Evolutionary conservation across 352 stramenopile species (phyloP), one percentile per base, ranked within the genome.

Genomic region (Phytophthora fragariaefolia): DNA sequence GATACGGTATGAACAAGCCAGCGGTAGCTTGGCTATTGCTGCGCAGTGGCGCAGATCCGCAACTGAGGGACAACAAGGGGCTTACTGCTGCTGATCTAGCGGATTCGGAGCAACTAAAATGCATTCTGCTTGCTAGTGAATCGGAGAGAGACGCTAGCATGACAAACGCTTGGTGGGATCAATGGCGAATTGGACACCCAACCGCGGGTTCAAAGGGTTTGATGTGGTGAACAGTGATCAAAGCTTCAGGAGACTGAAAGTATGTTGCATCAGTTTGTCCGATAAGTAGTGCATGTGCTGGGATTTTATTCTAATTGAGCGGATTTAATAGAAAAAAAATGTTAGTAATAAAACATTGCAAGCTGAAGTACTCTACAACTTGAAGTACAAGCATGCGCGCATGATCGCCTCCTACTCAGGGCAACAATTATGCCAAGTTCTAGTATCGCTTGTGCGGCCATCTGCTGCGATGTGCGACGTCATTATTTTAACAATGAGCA

Each of bases 21-120:
- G 49, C 57, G 15, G 50, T 71, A 15, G 64, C 65, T 1, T 57
- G 48, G 64, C 49, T 77, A 42, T 40, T 77, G 9, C 18, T 77
- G 36, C 34, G 46, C 18, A 47, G 38, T 45, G 64, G 64, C 15
- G 69, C 69, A 17, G 59, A 73, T 30, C 32, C 63, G 20, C 47
- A 61, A n/a, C 27, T 66, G 22, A 50, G 55, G 22, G 63, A 71
- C 22, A 10, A 12, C 7, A 65, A 71, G 32, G 63, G 63, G 3
- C 42, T 65, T 2, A 54, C 63, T 52, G 55, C 55, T 23, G 55
- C 20, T 18, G 63, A 71, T 18, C 46, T 56, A 42, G 55, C 63
- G n/a, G 26, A 66, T 17, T 71, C 63, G 17, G 49, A 65, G 18
- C 38, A 66, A 36, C 36, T 71, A n/a, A 63, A 62, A 36, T 55